Conservation (phyloP, 208 protist species). For the Wallacemonas rigidus region DNA sequence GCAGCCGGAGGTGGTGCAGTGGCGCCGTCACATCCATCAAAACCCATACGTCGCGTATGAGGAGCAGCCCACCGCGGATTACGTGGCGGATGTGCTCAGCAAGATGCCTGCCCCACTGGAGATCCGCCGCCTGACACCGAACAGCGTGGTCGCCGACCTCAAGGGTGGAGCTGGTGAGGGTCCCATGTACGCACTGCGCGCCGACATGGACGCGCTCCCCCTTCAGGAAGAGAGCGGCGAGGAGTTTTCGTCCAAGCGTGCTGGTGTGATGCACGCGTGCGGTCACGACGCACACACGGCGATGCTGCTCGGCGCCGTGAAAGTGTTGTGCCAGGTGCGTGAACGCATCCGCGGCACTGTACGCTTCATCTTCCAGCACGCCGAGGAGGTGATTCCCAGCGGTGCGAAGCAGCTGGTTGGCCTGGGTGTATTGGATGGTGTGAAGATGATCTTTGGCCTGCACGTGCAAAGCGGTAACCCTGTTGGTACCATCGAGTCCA, state of each 20-base stretch:
- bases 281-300: slow-evolving; percentile 55
- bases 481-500: not conserved
- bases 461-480: not conserved
- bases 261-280: slow-evolving; percentile 55
- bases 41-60: slow-evolving; percentile 47
- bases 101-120: slow-evolving; percentile 45
- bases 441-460: slow-evolving; percentile 45
- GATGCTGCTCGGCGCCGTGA: slow-evolving; percentile 50
- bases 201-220: slow-evolving; percentile 52
- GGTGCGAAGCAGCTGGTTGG: slow-evolving; percentile 45
- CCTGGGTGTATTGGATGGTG: slow-evolving; percentile 46
- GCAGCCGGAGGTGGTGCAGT: slow-evolving; percentile 45
- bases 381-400: slow-evolving; percentile 53
- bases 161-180: slow-evolving; percentile 43
- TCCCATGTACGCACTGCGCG: slow-evolving; percentile 49
- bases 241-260: slow-evolving; percentile 41
- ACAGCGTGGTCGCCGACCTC: slow-evolving; percentile 50
- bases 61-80: slow-evolving; percentile 53
- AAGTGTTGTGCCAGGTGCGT: slow-evolving; percentile 51
- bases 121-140: slow-evolving; percentile 45
- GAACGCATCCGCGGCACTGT: slow-evolving; percentile 45
- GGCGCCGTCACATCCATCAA: slow-evolving; percentile 63
- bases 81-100: slow-evolving; percentile 35
- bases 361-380: slow-evolving; percentile 60
- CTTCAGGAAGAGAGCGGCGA: slow-evolving; percentile 48